Evolutionary conservation across 2,329 filamentous ascomycete genomes (phyloP).

Genomic region (Curvularia lunata): DNA sequence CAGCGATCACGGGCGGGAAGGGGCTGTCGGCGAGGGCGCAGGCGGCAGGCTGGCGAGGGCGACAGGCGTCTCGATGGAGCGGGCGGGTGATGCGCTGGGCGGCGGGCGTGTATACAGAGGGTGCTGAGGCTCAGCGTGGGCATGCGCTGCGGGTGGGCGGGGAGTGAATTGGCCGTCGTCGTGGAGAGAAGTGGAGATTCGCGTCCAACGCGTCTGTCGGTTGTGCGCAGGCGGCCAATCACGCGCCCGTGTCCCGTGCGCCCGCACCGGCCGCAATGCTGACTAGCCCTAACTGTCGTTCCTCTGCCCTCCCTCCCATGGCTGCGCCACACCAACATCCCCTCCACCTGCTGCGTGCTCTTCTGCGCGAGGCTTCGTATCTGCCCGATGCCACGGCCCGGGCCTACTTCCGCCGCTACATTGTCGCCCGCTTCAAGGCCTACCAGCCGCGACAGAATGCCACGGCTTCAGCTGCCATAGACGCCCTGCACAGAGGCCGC

Average conservation of each 20-base stretch:
- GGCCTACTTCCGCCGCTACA: slow-evolving; percentile 57
- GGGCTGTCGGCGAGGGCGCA: not conserved
- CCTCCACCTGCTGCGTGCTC: slow-evolving; percentile 60
- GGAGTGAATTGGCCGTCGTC: slow-evolving; percentile 26
- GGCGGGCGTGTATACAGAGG: slow-evolving; percentile 4
- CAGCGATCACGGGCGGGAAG: not conserved
- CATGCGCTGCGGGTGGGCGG: slow-evolving; percentile 17
- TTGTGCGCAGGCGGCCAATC: slow-evolving; percentile 10
- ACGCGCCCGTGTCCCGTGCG: slow-evolving; percentile 29
- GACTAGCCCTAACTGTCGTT: slow-evolving; percentile 5
- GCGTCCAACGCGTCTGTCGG: slow-evolving; percentile 32
- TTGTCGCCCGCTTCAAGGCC: slow-evolving; percentile 57
- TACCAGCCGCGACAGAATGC: slow-evolving; percentile 45
- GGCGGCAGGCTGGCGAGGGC: slow-evolving; percentile 1
- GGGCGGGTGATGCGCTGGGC: slow-evolving; percentile 3
- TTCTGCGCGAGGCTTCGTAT: slow-evolving; percentile 66
- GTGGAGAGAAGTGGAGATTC: slow-evolving; percentile 28
- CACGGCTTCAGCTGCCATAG: slow-evolving; percentile 20
- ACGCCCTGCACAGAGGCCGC: slow-evolving; percentile 27
- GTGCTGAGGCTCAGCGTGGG: not conserved
- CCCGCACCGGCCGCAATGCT: not conserved
- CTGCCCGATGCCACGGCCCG: slow-evolving; percentile 64
- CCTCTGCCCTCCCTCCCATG: slow-evolving; percentile 18
- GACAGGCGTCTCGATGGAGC: not conserved
- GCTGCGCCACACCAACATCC: slow-evolving; percentile 24